phyloP scores from a whole-genome alignment of 2,329 filamentous ascomycete species.

The Aspergillus novofumigatus region DNA sequence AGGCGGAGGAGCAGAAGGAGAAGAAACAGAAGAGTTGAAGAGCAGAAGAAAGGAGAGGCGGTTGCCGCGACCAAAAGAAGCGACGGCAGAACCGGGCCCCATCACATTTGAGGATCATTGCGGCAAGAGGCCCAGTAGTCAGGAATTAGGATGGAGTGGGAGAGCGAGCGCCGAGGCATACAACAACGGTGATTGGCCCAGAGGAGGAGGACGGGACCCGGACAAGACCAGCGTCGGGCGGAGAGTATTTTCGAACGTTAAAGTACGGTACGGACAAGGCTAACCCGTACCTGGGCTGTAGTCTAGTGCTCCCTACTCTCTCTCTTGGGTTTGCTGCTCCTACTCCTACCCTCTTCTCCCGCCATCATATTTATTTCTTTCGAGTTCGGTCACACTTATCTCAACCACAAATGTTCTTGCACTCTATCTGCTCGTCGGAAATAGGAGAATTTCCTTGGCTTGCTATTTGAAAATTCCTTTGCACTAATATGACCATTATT shows the following conservation, averaged over 20 bases:
- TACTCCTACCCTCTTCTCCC: constrained; percentile 30
- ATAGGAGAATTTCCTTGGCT: constrained; percentile 33
- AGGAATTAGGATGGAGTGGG: constrained; percentile 12
- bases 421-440: constrained; percentile 57
- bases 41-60: constrained; percentile 32
- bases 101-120: constrained; percentile 23
- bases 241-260: constrained; percentile 16
- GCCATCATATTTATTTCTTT: constrained; percentile 21
- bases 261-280: not conserved
- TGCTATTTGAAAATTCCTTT: constrained; percentile 10
- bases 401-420: constrained; percentile 55
- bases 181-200: constrained; percentile 31
- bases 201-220: constrained; percentile 29
- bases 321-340: constrained; percentile 22
- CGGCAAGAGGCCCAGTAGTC: constrained; percentile 16
- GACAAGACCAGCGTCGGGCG: constrained; percentile 22
- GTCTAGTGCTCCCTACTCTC: constrained; percentile 18
- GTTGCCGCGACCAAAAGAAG: constrained; percentile 19
- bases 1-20: constrained; percentile 12
- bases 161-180: constrained; percentile 30
- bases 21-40: constrained; percentile 15
- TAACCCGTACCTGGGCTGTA: not conserved
- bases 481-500: not conserved
- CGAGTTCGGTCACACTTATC: constrained; percentile 4
- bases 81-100: constrained; percentile 24